A percentile compares a stretch with the other conserved stretches of the same genome.
phyloP scores from a whole-genome alignment of 1,139 yeast species.

The Hansenula lynferdii region DNA sequence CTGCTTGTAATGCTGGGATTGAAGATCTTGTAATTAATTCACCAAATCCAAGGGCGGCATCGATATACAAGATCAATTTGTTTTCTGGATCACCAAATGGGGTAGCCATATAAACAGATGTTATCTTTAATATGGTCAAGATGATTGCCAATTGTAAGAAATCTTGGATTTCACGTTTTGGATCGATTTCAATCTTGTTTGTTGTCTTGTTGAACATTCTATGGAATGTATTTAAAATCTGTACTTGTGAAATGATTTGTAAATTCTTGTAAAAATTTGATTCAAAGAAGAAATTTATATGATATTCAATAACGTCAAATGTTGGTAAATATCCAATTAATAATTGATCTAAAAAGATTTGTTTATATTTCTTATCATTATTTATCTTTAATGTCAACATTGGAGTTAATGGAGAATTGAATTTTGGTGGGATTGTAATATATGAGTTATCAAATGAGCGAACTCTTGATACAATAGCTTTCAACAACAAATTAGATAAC shows the following conservation, averaged over 20 bases:
- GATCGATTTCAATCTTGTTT: constrained; percentile 9
- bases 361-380: constrained; percentile 5
- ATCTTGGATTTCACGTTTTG: constrained; percentile 11
- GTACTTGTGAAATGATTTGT: constrained; percentile 9
- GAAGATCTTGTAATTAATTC: constrained; percentile 16
- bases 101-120: constrained; percentile 11
- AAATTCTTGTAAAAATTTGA: constrained; percentile 12
- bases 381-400: constrained; percentile 6
- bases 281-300: constrained; percentile 9
- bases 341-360: constrained; percentile 2
- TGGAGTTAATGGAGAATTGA: constrained; percentile 5
- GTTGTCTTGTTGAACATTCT: constrained; percentile 7
- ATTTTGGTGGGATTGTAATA: constrained; percentile 3
- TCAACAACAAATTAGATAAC: neutral
- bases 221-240: constrained; percentile 6
- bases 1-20: constrained; percentile 13
- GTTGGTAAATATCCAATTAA: constrained; percentile 7
- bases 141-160: constrained; percentile 12
- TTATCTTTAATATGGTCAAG: constrained; percentile 11
- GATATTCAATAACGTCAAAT: constrained; percentile 8
- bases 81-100: constrained; percentile 8
- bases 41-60: constrained; percentile 16
- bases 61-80: constrained; percentile 10
- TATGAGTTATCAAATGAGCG: neutral
- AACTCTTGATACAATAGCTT: neutral